Conservation (phyloP, 2,329 filamentous ascomycete genomes). For the Didymella lethalis region DNA sequence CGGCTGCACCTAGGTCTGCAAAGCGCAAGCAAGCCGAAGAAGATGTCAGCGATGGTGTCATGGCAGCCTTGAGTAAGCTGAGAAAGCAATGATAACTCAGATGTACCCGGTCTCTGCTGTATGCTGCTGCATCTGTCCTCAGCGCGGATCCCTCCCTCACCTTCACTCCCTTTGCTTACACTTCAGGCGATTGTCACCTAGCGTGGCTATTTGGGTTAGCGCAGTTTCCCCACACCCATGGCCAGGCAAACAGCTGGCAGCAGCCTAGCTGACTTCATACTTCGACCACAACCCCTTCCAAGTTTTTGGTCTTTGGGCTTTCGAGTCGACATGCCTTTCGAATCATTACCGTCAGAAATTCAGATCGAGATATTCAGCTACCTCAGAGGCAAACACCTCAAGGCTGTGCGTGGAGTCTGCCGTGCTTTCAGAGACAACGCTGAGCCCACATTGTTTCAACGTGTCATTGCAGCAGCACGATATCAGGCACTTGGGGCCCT, state of each 20-base stretch:
- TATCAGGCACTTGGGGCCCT: conserved; percentile 41
- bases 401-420: conserved; percentile 34
- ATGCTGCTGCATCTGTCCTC: neutral
- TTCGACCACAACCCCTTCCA: neutral
- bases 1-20: conserved; percentile 23
- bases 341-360: conserved; percentile 39
- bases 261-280: conserved; percentile 7
- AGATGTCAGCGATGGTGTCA: conserved; percentile 64
- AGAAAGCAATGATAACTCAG: conserved; percentile 46
- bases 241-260: conserved; percentile 17
- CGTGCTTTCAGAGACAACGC: conserved; percentile 34
- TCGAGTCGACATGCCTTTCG: conserved; percentile 17
- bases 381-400: conserved; percentile 33
- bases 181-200: neutral
- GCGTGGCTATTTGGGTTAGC: conserved; percentile 6
- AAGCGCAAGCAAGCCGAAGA: conserved; percentile 53
- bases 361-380: conserved; percentile 41
- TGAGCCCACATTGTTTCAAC: conserved; percentile 36
- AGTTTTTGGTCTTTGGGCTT: neutral
- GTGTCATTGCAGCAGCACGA: conserved; percentile 37
- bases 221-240: conserved; percentile 10
- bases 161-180: conserved; percentile 7
- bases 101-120: neutral
- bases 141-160: neutral
- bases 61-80: conserved; percentile 65